Evolutionary conservation across 306 rosid species (phyloP).

Genomic region (Senna siamea): DNA sequence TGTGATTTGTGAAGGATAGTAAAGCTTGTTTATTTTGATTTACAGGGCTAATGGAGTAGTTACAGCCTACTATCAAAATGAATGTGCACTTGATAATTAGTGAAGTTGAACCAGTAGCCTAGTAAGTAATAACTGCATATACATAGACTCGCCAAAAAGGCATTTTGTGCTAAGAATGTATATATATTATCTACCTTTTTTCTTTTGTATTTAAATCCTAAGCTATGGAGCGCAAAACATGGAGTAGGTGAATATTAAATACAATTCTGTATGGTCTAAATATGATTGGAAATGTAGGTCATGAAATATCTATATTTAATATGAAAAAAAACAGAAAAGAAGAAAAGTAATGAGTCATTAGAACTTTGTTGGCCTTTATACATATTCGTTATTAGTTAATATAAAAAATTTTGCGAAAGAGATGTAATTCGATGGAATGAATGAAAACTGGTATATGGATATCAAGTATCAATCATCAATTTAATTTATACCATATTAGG

Average conservation of each 20-base stretch:
- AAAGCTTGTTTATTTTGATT: not conserved
- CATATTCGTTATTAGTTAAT: too few species aligned
- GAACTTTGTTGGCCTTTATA: not conserved
- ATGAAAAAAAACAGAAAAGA: too few species aligned
- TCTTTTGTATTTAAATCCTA: constrained; percentile 11
- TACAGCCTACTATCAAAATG: not conserved
- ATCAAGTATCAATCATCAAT: not conserved
- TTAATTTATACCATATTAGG: not conserved
- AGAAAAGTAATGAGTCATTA: too few species aligned
- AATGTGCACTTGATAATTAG: not conserved
- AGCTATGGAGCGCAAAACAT: not conserved
- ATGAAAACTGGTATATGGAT: not conserved
- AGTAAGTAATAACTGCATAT: not conserved
- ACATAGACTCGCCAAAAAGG: not conserved
- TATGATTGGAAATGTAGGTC: constrained; percentile 13
- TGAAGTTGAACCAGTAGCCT: not conserved
- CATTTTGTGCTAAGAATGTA: not conserved
- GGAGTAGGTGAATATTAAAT: not conserved
- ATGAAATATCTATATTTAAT: not conserved
- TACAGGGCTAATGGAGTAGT: constrained; percentile 10
- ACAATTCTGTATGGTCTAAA: constrained; percentile 28
- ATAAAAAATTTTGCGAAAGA: too few species aligned
- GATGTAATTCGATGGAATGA: too few species aligned
- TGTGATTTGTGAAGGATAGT: not conserved
- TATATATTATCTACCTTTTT: not conserved